Evolutionary conservation across 768 basidiomycete species (phyloP).

Genomic region (Lentinula lateritia): DNA sequence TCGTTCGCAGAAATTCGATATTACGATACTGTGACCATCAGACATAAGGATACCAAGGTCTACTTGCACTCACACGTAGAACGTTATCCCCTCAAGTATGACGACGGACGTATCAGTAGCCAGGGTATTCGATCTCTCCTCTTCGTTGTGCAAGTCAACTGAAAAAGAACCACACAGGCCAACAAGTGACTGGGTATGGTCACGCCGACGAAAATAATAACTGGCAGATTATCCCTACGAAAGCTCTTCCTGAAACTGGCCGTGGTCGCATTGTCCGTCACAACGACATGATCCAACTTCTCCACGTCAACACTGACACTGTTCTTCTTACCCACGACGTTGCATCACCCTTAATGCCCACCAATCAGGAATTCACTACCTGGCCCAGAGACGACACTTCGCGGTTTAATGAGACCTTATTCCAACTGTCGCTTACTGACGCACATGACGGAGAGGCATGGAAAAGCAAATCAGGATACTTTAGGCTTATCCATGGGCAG

Average conservation of each 20-base stretch:
- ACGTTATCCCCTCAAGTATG: slow-evolving; percentile 87
- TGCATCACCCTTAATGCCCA: slow-evolving; percentile 93
- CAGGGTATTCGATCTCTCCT: slow-evolving; percentile 51
- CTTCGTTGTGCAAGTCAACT: neutral
- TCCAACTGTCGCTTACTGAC: slow-evolving; percentile 69
- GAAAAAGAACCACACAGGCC: slow-evolving; percentile 44
- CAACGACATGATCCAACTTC: slow-evolving; percentile 81
- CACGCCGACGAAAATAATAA: slow-evolving; percentile 93
- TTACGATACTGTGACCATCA: slow-evolving; percentile 80
- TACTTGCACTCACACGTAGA: slow-evolving; percentile 93
- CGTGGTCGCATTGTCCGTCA: slow-evolving; percentile 90
- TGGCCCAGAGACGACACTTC: slow-evolving; percentile 74
- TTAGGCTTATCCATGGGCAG: slow-evolving; percentile 82
- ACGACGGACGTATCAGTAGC: slow-evolving; percentile 91
- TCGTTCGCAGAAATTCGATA: slow-evolving; percentile 77
- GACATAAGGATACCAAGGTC: slow-evolving; percentile 90
- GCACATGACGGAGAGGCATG: slow-evolving; percentile 75
- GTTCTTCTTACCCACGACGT: slow-evolving; percentile 94
- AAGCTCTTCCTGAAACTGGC: slow-evolving; percentile 89
- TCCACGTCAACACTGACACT: slow-evolving; percentile 82
- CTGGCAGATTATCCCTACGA: slow-evolving; percentile 95
- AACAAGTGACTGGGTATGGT: slow-evolving; percentile 94
- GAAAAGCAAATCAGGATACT: slow-evolving; percentile 93
- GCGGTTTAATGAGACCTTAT: slow-evolving; percentile 85
- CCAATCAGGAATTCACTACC: slow-evolving; percentile 98